These are phyloP conservation scores for Metroxylon sagu DNA, from an alignment of 176 grass and related monocot genomes.

Conservation along the genomic window DNA sequence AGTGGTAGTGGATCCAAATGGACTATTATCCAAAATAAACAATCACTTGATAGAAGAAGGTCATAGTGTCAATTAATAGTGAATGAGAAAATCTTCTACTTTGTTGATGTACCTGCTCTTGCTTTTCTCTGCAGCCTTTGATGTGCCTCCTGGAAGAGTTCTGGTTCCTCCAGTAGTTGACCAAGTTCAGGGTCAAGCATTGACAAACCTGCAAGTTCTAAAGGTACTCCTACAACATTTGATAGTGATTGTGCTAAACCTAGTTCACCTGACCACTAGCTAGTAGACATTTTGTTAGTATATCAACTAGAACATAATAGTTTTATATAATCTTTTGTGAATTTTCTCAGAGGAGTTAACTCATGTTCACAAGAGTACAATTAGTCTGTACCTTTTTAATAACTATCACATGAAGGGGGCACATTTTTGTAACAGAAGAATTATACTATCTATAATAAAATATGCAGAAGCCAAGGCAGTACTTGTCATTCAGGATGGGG, in stretches of 20 bases:
- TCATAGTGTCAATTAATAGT: slow-evolving; percentile 13
- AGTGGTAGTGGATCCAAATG: slow-evolving; percentile 4
- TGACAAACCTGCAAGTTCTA: slow-evolving; percentile 62
- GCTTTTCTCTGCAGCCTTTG: slow-evolving; percentile 40
- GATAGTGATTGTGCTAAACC: neutral
- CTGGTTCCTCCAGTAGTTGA: slow-evolving; percentile 68
- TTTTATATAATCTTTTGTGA: no score
- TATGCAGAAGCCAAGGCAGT: no score
- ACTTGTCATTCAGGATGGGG: no score
- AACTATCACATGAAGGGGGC: no score
- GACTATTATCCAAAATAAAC: slow-evolving; percentile 9
- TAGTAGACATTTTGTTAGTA: neutral
- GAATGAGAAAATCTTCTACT: slow-evolving; percentile 32
- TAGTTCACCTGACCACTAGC: neutral
- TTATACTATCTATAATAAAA: no score
- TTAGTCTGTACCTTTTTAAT: no score
- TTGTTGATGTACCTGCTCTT: slow-evolving; percentile 62
- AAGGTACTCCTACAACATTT: slow-evolving; percentile 36
- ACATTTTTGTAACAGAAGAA: no score
- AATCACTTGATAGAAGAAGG: slow-evolving; percentile 11
- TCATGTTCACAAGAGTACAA: no score
- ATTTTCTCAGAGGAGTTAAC: no score
- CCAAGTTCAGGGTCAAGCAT: slow-evolving; percentile 49
- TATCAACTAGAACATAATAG: no score
- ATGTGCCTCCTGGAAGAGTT: slow-evolving; percentile 53